These are phyloP conservation scores for Styphnolobium japonicum DNA, from an alignment of 306 rosid species.

Conservation along the genomic window DNA sequence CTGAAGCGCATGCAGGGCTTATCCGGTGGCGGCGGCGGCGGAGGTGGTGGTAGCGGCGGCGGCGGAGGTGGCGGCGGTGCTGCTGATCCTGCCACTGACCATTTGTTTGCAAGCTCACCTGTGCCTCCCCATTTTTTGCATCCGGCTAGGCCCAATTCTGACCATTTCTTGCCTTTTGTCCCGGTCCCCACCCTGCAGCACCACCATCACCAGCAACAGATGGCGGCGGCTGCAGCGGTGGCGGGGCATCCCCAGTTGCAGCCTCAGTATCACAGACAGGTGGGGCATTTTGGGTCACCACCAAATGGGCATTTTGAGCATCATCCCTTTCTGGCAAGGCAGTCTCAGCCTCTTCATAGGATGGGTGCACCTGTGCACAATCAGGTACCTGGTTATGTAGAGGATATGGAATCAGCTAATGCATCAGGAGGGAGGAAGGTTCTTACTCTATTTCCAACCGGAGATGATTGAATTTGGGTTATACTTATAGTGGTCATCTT, in stretches of 20 bases:
- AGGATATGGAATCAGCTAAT: conserved; percentile 82
- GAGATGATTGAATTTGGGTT: conserved; percentile 72
- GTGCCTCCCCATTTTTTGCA: conserved; percentile 91
- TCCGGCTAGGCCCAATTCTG: conserved; percentile 67
- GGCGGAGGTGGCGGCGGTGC: conserved; percentile 34
- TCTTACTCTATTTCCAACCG: conserved; percentile 89
- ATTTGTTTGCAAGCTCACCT: conserved; percentile 83
- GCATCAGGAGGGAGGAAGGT: conserved; percentile 82
- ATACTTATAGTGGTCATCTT: conserved; percentile 12
- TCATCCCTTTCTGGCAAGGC: conserved; percentile 76
- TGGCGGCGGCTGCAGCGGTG: conserved; percentile 44
- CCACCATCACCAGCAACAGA: conserved; percentile 73
- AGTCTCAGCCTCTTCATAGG: conserved; percentile 64
- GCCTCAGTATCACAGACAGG: conserved; percentile 72
- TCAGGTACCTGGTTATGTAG: conserved; percentile 53
- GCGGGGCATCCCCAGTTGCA: conserved; percentile 54
- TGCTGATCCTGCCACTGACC: conserved; percentile 78
- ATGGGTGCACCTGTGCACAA: conserved; percentile 70
- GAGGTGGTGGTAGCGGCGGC: conserved; percentile 36
- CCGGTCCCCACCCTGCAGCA: conserved; percentile 79
- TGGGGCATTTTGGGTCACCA: conserved; percentile 84
- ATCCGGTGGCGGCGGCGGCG: conserved; percentile 32
- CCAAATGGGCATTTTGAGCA: conserved; percentile 88
- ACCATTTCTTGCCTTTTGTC: conserved; percentile 86
- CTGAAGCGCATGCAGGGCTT: conserved; percentile 88